Conservation (phyloP, 306 rosid species). For the Potentilla sterilis region DNA sequence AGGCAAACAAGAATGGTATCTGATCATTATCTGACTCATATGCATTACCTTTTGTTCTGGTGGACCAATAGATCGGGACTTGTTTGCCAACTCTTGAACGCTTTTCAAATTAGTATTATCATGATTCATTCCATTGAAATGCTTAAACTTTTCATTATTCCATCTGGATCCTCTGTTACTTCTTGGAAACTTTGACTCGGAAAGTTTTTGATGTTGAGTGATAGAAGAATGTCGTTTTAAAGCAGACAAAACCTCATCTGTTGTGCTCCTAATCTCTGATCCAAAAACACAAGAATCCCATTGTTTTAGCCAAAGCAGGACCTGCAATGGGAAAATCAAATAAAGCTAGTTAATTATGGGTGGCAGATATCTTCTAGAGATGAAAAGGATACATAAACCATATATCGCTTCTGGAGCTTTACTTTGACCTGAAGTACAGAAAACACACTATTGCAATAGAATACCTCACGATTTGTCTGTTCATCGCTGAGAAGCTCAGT, state of each 20-base stretch:
- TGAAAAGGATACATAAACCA: slow-evolving; percentile 9
- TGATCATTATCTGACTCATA: neutral
- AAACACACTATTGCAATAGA: slow-evolving; percentile 5
- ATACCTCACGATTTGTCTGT: slow-evolving; percentile 95
- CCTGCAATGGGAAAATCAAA: slow-evolving; percentile 45
- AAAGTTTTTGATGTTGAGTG: slow-evolving; percentile 58
- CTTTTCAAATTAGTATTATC: slow-evolving; percentile 37
- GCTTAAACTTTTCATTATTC: slow-evolving; percentile 41
- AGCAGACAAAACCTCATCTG: slow-evolving; percentile 81
- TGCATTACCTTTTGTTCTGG: slow-evolving; percentile 78
- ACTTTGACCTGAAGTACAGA: slow-evolving; percentile 3
- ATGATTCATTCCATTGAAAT: slow-evolving; percentile 36
- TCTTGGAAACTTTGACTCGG: slow-evolving; percentile 47
- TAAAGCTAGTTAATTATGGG: slow-evolving; percentile 18
- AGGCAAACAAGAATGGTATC: neutral
- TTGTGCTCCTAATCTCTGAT: slow-evolving; percentile 77
- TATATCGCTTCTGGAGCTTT: slow-evolving; percentile 8
- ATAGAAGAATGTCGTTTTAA: slow-evolving; percentile 78
- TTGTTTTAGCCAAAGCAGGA: slow-evolving; percentile 88
- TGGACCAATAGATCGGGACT: slow-evolving; percentile 51
- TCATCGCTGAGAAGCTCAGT: slow-evolving; percentile 96
- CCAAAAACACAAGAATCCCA: slow-evolving; percentile 94
- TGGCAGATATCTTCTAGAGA: neutral
- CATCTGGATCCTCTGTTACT: slow-evolving; percentile 49
- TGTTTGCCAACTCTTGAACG: slow-evolving; percentile 47